A percentile compares a stretch with the other conserved stretches of the same genome.
These are phyloP conservation scores for Chimonanthus salicifolius DNA, from an alignment of 164 flowering plant genomes.

Conservation along the genomic window DNA sequence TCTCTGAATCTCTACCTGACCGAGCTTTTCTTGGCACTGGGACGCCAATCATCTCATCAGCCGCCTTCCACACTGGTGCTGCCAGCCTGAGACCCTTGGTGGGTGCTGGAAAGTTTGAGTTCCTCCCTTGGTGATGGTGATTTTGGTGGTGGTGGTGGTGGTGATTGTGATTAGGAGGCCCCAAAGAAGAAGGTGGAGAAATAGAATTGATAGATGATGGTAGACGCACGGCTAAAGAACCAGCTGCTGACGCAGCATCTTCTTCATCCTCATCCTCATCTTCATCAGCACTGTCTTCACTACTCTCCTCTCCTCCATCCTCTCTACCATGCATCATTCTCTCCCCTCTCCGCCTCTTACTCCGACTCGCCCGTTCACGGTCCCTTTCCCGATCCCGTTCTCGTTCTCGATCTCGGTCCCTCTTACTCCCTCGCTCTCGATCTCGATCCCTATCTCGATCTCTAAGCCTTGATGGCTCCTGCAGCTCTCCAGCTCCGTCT, in stretches of 20 bases:
- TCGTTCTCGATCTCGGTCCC: conserved; percentile 47
- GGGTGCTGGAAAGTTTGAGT: conserved; percentile 13
- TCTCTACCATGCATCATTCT: conserved; percentile 58
- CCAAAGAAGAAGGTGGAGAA: conserved; percentile 19
- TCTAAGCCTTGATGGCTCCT: conserved; percentile 65
- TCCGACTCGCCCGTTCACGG: conserved; percentile 51
- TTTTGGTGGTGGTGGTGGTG: not conserved
- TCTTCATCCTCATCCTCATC: conserved; percentile 80
- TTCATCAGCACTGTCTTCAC: conserved; percentile 74
- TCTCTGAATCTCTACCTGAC: conserved; percentile 21
- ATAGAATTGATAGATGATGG: conserved; percentile 34
- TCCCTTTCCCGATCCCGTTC: conserved; percentile 31
- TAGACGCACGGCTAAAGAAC: conserved; percentile 26
- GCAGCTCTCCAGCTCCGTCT: conserved; percentile 64
- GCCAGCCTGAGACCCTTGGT: conserved; percentile 20
- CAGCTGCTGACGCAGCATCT: conserved; percentile 21
- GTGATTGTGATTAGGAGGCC: conserved; percentile 25
- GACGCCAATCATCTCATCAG: conserved; percentile 88
- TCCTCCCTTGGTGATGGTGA: conserved; percentile 43
- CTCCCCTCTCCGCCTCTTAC: conserved; percentile 58
- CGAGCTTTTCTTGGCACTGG: conserved; percentile 97
- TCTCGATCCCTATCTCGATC: conserved; percentile 34
- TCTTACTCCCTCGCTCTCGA: conserved; percentile 45
- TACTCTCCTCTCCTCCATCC: conserved; percentile 63
- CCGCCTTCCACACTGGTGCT: conserved; percentile 37